Conservation (phyloP, 345 rosid species). For the Camelina sativa region DNA sequence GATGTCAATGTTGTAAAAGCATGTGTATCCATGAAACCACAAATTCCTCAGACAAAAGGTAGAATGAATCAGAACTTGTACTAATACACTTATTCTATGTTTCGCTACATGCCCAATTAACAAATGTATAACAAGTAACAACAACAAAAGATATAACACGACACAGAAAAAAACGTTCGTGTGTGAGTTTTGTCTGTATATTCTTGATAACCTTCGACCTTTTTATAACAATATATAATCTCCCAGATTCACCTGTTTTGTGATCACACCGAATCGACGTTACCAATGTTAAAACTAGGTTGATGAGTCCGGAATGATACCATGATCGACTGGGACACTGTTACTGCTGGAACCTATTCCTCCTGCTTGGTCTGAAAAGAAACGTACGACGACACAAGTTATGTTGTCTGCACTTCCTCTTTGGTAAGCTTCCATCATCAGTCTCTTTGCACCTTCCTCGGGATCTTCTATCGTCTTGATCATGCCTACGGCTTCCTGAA, state of each 20-base stretch:
- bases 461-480: slow-evolving; percentile 76
- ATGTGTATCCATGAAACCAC: neutral
- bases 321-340: slow-evolving; percentile 37
- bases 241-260: slow-evolving; percentile 22
- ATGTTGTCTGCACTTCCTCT: slow-evolving; percentile 98
- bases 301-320: slow-evolving; percentile 24
- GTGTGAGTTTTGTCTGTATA: slow-evolving; percentile 32
- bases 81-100: slow-evolving; percentile 24
- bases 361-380: slow-evolving; percentile 52
- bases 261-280: slow-evolving; percentile 4
- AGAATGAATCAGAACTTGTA: slow-evolving; percentile 14
- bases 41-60: neutral
- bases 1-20: neutral
- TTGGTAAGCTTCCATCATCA: slow-evolving; percentile 91
- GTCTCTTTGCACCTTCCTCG: slow-evolving; percentile 84
- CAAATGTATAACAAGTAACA: slow-evolving; percentile 40
- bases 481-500: slow-evolving; percentile 93
- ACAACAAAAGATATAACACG: slow-evolving; percentile 39
- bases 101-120: slow-evolving; percentile 29
- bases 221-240: slow-evolving; percentile 28
- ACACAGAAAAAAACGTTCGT: slow-evolving; percentile 40
- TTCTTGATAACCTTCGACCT: slow-evolving; percentile 24
- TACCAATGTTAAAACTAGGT: slow-evolving; percentile 37
- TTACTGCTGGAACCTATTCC: slow-evolving; percentile 41
- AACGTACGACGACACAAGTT: slow-evolving; percentile 92